A percentile compares a stretch with the other conserved stretches of the same genome.
These are phyloP conservation scores for Blastocystis sp. DNA, from an alignment of 352 stramenopile species.

Conservation along the genomic window DNA sequence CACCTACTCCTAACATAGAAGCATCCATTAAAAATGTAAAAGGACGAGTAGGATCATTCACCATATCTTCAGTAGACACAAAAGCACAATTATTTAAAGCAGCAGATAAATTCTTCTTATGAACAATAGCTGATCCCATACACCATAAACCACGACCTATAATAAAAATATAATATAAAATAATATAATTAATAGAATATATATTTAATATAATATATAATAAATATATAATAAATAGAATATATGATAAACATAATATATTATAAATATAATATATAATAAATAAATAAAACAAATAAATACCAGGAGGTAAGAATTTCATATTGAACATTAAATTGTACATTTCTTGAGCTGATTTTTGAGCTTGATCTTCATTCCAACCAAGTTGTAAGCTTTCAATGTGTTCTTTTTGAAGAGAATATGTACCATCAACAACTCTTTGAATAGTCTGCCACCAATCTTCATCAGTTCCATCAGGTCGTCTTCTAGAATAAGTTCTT, in stretches of 20 bases:
- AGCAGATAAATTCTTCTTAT: conserved; percentile 56
- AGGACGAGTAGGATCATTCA: conserved; percentile 51
- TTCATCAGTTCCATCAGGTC: conserved; percentile 56
- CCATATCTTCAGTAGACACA: conserved; percentile 59
- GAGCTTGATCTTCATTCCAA: conserved; percentile 53
- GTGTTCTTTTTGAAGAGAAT: conserved; percentile 69
- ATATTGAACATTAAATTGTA: conserved; percentile 69
- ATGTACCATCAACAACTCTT: conserved; percentile 71
- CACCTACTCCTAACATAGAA: conserved; percentile 70
- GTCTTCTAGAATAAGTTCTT: conserved; percentile 65
- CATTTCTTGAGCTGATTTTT: conserved; percentile 59
- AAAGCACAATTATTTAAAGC: conserved; percentile 78
- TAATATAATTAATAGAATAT: too few species aligned
- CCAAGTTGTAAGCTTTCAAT: conserved; percentile 45
- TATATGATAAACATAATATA: too few species aligned
- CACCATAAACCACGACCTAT: conserved; percentile 64
- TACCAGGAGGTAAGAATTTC: conserved; percentile 67
- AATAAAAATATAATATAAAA: too few species aligned
- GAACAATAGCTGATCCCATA: conserved; percentile 74
- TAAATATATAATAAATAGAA: too few species aligned
- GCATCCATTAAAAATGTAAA: conserved; percentile 79
- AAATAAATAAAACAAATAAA: too few species aligned
- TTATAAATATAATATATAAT: too few species aligned
- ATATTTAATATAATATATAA: too few species aligned
- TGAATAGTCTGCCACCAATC: conserved; percentile 67